Evolutionary conservation across 2,329 filamentous ascomycete genomes (phyloP).

Genomic region (Claviceps paspali): DNA sequence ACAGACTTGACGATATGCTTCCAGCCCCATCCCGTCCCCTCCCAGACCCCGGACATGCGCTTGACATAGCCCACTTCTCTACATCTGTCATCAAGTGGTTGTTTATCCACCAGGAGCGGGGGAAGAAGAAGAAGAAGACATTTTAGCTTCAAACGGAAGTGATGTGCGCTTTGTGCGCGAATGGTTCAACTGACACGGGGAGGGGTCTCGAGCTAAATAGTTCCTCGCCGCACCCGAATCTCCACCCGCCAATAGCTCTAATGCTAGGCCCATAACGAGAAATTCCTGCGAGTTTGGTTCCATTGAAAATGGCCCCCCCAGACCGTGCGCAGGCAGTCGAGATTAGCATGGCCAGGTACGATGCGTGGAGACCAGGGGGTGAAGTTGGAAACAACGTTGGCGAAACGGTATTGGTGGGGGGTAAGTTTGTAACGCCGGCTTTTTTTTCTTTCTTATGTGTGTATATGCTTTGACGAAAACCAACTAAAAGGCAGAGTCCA

Average conservation of each 20-base stretch:
- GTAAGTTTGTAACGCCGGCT: too few relatives aligned
- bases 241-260: conserved; percentile 2
- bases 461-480: not conserved
- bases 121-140: too few relatives aligned
- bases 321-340: conserved; percentile 3
- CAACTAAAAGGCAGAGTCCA: not conserved
- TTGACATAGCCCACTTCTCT: too few relatives aligned
- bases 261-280: conserved; percentile 2
- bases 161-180: not conserved
- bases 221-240: not conserved
- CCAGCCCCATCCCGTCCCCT: too few relatives aligned
- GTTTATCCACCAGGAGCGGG: too few relatives aligned
- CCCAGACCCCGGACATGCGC: too few relatives aligned
- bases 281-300: conserved; percentile 6
- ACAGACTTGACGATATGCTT: not conserved
- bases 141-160: not conserved
- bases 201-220: conserved; percentile 1
- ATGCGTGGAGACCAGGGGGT: too few relatives aligned
- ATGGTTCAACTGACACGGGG: not conserved
- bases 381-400: too few relatives aligned
- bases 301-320: conserved; percentile 1
- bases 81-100: too few relatives aligned
- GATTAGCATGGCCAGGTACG: not conserved
- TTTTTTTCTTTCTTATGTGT: too few relatives aligned
- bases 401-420: too few relatives aligned